Evolutionary conservation across 441 rosid genomes (phyloP), one percentile per base, ranked within the genome.

Genomic region (Cnidoscolus chayamansa): DNA sequence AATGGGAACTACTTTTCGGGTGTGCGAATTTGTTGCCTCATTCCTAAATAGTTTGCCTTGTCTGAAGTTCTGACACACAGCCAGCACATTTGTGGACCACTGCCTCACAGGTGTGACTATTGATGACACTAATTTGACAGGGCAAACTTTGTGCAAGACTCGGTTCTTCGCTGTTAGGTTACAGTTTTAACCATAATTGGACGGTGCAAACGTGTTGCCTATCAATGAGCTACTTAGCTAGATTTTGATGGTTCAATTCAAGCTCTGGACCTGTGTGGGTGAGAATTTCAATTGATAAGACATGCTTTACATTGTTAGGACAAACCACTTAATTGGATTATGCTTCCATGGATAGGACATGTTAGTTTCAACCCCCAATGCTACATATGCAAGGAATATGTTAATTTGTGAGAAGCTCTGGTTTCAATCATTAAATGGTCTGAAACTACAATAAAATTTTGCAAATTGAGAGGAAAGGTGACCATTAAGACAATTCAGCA

Each of bases 171-270:
- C 60, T 37, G 17, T 54, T 31, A 40, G 43, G 56, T 51, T 47
- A 16, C 58, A 15, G 10, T 1, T 30, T 25, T 16, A 51, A 67
- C 25, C 59, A 51, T 67, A 51, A 67, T 50, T 67, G 70, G 70
- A 55, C 16, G 60, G 49, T n/a, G 30, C 71, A 51, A 16, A 17
- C 15, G 10, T 53, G 32, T 53, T 56, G 7, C 51, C 47, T 19
- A 19, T 5, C 72, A 7, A 30, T 13, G 3, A 55, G 8, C 53
- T 20, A 20, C 19, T 11, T 19, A 0, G 61, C 63, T 32, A 31
- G 15, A 50, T 64, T 40, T 5, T 40, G 45, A 40, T 40, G 45
- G 45, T 40, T 40, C 45, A 40, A 40, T 40, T 40, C 45, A 40
- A 40, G 45, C 45, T 40, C 7, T 40, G 45, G 45, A 4, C 6